Base-by-base conservation (phyloP, 805 yeast genomes). In the Candida patagonica region DNA sequence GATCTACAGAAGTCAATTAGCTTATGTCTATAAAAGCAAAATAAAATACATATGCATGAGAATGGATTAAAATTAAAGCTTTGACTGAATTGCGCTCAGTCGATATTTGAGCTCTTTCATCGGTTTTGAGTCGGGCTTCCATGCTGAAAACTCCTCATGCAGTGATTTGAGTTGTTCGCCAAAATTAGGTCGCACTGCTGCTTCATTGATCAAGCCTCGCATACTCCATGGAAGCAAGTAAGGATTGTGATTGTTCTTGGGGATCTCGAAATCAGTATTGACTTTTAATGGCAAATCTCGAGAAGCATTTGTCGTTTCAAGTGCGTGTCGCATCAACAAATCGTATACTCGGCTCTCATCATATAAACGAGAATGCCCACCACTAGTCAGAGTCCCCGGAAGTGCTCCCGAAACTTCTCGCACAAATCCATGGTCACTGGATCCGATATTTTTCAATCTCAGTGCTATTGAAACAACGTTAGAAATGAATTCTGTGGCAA, bases 311-410 rank as follows among this genome's bases (percentile, higher is more conserved):
- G 78, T 73, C 0, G 96, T 85, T 50, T 82, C 87, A 17, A 88
- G 60, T 1, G 84, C 73, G 55, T 82, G 80, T 43, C 77, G 71
- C 30, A 88, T 53, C 0, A 92, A 96, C 45, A 84, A 56, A 48
- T 78, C 84, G 56, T 89, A 89, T 1, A 92, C 97, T 41, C 78
- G 73, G 3, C 78, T 75, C 48, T 85, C 95, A 51, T 83, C 81
- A 59, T 89, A 89, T 21, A 92, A 77, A 46, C 73, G 80, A 0
- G 96, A 87, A 57, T 89, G 98, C 0, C 98, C 98, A 6, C 92
- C 88, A 2, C 96, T 96, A 0, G 96, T 89, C 39, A 92, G 65
- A 1, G 95, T 82, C 0, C 98, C 98, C 0, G 94, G 92, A 46
- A 82, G 60, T 0, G 84, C 70, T 30, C 68, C 71, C 41, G 95